Percentiles rank a stretch among this genome's conserved stretches.
These are phyloP conservation scores for Linum usitatissimum DNA, from an alignment of 345 rosid genomes.

Conservation along the genomic window DNA sequence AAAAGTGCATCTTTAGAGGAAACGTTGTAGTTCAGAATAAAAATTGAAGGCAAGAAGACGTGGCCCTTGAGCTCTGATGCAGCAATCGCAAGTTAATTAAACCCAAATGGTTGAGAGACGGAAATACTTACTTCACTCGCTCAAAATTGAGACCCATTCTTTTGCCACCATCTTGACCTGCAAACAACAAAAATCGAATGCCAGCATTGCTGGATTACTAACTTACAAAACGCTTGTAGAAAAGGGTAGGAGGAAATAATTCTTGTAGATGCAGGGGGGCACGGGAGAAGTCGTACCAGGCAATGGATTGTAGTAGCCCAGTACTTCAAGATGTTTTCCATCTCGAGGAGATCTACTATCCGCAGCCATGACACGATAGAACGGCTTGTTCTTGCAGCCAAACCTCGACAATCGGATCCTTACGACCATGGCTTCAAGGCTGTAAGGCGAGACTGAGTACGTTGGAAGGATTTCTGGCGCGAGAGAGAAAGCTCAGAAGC, in stretches of 20 bases:
- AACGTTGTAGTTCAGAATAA: too few relatives aligned
- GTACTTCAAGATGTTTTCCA: slow-evolving; percentile 74
- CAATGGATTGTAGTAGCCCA: slow-evolving; percentile 72
- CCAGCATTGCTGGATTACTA: background rate
- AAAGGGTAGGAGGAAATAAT: too few relatives aligned
- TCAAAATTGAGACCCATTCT: slow-evolving; percentile 88
- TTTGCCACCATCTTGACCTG: slow-evolving; percentile 92
- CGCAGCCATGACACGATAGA: slow-evolving; percentile 69
- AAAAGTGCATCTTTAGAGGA: background rate
- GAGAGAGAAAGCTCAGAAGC: too few relatives aligned
- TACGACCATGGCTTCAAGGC: slow-evolving; percentile 38
- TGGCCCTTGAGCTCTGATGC: too few relatives aligned
- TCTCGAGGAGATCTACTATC: slow-evolving; percentile 78
- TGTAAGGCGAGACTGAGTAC: too few relatives aligned
- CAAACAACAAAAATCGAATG: slow-evolving; percentile 11
- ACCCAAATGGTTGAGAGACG: background rate
- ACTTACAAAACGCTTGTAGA: too few relatives aligned
- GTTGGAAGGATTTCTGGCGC: too few relatives aligned
- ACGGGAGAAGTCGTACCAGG: slow-evolving; percentile 34
- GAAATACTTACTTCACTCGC: slow-evolving; percentile 62
- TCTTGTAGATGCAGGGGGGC: background rate
- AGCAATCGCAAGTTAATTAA: too few relatives aligned
- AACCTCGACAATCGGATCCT: slow-evolving; percentile 61
- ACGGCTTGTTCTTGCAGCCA: slow-evolving; percentile 66
- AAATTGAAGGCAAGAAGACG: too few relatives aligned